phyloP scores from a whole-genome alignment of 2,329 filamentous ascomycete genomes.

The Penicillium sp. region DNA sequence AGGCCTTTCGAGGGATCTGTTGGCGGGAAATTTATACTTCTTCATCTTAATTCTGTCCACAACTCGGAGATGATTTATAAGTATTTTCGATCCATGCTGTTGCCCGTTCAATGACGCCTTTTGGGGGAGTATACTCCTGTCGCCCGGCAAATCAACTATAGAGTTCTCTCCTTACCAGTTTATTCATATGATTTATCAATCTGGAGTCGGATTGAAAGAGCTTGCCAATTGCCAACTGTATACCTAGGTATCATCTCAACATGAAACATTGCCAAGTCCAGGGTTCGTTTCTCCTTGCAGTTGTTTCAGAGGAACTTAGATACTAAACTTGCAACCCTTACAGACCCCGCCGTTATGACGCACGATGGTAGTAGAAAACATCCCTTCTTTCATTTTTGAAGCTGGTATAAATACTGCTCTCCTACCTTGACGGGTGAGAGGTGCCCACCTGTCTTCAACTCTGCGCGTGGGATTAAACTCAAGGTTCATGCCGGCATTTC shows the following conservation, averaged over 20 bases:
- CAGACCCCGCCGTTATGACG: background rate
- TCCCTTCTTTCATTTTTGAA: background rate
- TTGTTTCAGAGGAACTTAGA: background rate
- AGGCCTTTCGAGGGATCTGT: too few species aligned
- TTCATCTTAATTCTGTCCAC: too few species aligned
- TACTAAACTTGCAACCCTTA: background rate
- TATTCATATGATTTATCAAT: too few species aligned
- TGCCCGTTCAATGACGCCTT: too few species aligned
- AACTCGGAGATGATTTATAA: too few species aligned
- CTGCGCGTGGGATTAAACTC: background rate
- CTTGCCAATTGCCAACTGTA: too few species aligned
- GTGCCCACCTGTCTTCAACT: background rate
- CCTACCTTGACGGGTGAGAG: background rate
- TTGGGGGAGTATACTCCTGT: too few species aligned
- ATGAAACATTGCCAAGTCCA: background rate
- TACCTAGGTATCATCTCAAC: background rate
- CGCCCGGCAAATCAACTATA: too few species aligned
- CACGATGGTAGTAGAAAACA: background rate
- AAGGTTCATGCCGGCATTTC: background rate
- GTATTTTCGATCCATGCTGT: too few species aligned
- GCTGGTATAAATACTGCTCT: background rate
- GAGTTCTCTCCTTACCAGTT: too few species aligned
- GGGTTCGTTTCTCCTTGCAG: background rate
- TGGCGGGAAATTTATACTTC: too few species aligned
- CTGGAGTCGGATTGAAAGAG: too few species aligned